phyloP scores from a whole-genome alignment of 2,329 filamentous ascomycete species.

The Penicillium sp. region DNA sequence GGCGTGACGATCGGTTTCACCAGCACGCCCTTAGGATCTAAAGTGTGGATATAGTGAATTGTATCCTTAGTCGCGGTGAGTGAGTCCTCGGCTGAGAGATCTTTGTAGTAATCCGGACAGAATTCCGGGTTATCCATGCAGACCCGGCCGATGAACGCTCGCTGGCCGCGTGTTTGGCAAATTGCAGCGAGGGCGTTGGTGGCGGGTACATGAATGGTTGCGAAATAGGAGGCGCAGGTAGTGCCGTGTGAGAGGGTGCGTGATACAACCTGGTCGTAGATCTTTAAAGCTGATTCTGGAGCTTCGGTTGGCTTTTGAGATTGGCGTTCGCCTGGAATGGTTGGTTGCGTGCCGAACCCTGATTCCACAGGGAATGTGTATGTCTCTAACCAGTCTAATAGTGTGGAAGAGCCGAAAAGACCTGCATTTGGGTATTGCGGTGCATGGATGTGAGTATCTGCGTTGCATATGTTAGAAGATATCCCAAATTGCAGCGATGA shows the following conservation, averaged over 20 bases:
- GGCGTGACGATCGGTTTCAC: constrained; percentile 81
- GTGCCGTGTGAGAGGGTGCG: constrained; percentile 88
- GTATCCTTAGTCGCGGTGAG: constrained; percentile 61
- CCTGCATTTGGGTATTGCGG: constrained; percentile 93
- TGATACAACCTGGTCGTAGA: constrained; percentile 78
- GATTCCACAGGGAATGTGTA: constrained; percentile 95
- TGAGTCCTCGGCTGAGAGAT: constrained; percentile 65
- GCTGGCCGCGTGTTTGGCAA: constrained; percentile 77
- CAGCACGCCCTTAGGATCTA: constrained; percentile 68
- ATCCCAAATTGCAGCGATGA: no score
- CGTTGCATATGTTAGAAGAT: no score
- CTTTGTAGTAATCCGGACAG: constrained; percentile 78
- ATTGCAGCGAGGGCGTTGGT: constrained; percentile 91
- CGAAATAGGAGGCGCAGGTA: constrained; percentile 93
- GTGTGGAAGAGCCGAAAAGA: constrained; percentile 90
- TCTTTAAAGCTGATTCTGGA: constrained; percentile 39
- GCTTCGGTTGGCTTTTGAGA: constrained; percentile 23
- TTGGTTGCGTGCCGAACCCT: constrained; percentile 59
- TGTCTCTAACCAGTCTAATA: constrained; percentile 89
- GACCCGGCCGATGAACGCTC: constrained; percentile 89
- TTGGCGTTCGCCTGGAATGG: constrained; percentile 3
- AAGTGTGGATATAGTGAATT: constrained; percentile 66
- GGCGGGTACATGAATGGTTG: constrained; percentile 80
- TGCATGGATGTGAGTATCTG: constrained; percentile 94
- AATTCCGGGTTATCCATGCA: constrained; percentile 79